Evolutionary conservation across 2,329 filamentous ascomycete genomes (phyloP).

Genomic region (Paraconiothyrium sp.): DNA sequence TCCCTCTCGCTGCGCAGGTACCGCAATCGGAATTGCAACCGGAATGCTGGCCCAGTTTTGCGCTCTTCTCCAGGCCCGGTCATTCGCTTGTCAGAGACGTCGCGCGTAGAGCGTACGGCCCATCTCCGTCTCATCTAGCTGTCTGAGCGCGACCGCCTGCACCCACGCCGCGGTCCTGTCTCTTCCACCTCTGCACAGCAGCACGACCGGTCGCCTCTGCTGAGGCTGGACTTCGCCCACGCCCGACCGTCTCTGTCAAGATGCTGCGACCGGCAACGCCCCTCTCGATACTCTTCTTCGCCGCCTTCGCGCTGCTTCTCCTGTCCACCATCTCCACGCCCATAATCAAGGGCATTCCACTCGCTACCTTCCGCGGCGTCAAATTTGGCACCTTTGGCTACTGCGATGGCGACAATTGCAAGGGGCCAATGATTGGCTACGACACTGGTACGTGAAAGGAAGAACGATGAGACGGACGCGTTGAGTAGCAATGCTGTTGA

Average conservation of each 20-base stretch:
- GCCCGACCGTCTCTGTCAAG: slow-evolving; percentile 52
- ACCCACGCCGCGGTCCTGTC: background rate
- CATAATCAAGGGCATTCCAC: slow-evolving; percentile 83
- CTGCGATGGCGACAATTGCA: slow-evolving; percentile 75
- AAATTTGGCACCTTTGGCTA: slow-evolving; percentile 94
- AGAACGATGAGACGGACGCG: slow-evolving; percentile 1
- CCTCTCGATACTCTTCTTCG: slow-evolving; percentile 82
- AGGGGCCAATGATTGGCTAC: slow-evolving; percentile 82
- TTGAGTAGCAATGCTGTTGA: background rate
- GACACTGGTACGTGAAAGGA: slow-evolving; percentile 71
- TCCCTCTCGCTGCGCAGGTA: background rate
- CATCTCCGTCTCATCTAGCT: slow-evolving; percentile 11
- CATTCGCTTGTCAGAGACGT: slow-evolving; percentile 11
- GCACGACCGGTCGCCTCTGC: slow-evolving; percentile 40
- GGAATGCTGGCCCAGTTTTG: slow-evolving; percentile 4
- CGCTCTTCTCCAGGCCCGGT: background rate
- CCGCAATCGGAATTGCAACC: slow-evolving; percentile 6
- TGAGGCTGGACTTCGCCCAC: slow-evolving; percentile 38
- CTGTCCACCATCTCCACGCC: slow-evolving; percentile 92
- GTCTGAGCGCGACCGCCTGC: slow-evolving; percentile 12
- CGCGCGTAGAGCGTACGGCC: slow-evolving; percentile 10
- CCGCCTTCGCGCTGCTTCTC: slow-evolving; percentile 84
- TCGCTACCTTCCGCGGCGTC: slow-evolving; percentile 79
- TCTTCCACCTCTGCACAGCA: slow-evolving; percentile 10
- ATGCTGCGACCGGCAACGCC: slow-evolving; percentile 95